Percentiles rank a stretch among this genome's conserved stretches.
Conservation (phyloP, 75 land plant genomes). For the Cupressus sempervirens region DNA sequence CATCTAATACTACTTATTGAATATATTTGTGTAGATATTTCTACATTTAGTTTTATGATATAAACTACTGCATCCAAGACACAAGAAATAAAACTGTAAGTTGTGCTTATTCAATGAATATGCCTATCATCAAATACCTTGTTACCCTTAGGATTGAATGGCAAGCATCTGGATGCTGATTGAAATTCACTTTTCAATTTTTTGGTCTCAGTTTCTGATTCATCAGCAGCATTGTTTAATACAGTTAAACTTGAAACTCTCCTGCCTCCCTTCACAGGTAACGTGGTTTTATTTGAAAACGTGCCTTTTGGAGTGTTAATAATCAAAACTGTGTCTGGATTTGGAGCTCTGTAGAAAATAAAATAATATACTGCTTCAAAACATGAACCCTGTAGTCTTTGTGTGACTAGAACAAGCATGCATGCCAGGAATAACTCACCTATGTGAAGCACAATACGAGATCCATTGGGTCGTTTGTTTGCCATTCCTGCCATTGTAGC, state of each 20-base stretch:
- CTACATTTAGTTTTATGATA: neutral
- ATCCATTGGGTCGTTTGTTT: conserved; percentile 63
- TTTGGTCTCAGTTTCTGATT: conserved; percentile 10
- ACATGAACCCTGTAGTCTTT: neutral
- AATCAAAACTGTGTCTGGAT: conserved; percentile 77
- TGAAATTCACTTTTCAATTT: conserved; percentile 40
- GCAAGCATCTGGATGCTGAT: conserved; percentile 68
- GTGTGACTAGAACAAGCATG: neutral
- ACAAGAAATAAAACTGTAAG: neutral
- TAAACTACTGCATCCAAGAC: neutral
- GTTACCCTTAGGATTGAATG: conserved; percentile 28
- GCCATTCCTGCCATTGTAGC: conserved; percentile 62
- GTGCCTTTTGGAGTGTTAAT: conserved; percentile 59
- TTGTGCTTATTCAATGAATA: neutral
- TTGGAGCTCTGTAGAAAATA: conserved; percentile 68
- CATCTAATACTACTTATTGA: neutral
- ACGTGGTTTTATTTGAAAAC: conserved; percentile 37
- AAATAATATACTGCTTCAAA: neutral
- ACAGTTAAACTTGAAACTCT: conserved; percentile 41
- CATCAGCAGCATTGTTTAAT: conserved; percentile 17
- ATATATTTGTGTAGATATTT: neutral
- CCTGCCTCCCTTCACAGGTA: conserved; percentile 31
- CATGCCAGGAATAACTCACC: conserved; percentile 24
- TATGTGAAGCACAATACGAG: conserved; percentile 77
- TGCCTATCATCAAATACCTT: conserved; percentile 25